Percentiles rank a stretch among this genome's conserved stretches.
phyloP scores from a whole-genome alignment of 345 rosid species.

The Syzygium aqueum region DNA sequence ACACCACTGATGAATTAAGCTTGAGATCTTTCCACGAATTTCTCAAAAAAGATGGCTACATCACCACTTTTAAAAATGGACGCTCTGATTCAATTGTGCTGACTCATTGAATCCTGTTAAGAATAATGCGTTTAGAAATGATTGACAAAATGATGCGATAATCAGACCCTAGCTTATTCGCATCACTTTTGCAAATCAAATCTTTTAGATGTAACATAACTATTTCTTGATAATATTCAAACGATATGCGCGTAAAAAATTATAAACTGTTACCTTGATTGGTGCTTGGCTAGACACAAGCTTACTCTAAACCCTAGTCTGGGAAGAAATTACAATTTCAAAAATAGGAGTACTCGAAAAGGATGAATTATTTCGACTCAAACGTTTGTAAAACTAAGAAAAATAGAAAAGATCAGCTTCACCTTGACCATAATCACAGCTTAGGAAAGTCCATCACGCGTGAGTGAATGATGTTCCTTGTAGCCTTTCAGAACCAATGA shows the following conservation, averaged over 20 bases:
- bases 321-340: too few relatives aligned
- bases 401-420: neutral
- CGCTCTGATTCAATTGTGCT: too few relatives aligned
- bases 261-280: neutral
- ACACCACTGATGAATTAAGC: neutral
- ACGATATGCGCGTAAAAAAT: too few relatives aligned
- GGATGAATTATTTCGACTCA: neutral
- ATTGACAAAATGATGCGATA: neutral
- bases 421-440: neutral
- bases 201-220: neutral
- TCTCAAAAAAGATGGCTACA: neutral
- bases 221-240: neutral
- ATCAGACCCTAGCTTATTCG: too few relatives aligned
- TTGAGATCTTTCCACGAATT: neutral
- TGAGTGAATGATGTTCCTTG: neutral
- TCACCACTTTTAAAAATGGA: neutral
- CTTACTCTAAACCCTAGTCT: too few relatives aligned
- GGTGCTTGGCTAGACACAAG: neutral
- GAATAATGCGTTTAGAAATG: neutral
- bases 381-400: neutral
- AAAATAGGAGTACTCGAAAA: too few relatives aligned
- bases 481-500: rapidly evolving
- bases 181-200: neutral
- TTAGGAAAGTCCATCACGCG: neutral
- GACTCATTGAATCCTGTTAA: too few relatives aligned